A percentile compares a stretch with the other conserved stretches of the same genome.
These are phyloP conservation scores for Falciphora oryzae DNA, from an alignment of 2,329 filamentous ascomycete genomes.

Conservation along the genomic window DNA sequence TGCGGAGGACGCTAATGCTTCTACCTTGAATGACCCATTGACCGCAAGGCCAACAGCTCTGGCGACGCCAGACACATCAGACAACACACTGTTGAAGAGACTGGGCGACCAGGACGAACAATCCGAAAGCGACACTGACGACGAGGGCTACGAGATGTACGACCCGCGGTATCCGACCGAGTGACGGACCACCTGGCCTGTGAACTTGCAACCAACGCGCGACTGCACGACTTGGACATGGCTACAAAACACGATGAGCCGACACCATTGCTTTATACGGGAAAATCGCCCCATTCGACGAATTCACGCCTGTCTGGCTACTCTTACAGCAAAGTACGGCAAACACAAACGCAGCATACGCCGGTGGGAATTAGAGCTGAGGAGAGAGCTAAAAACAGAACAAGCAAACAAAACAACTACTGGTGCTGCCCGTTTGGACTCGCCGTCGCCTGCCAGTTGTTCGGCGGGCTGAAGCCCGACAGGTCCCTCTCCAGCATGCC, in stretches of 20 bases:
- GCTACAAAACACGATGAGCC: background rate
- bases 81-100: constrained; percentile 9
- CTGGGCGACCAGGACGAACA: constrained; percentile 13
- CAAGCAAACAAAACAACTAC: background rate
- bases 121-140: constrained; percentile 58
- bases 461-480: constrained; percentile 1
- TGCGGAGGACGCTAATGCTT: constrained; percentile 29
- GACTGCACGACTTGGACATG: background rate
- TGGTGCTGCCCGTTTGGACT: background rate
- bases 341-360: background rate
- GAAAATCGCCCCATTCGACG: too few relatives aligned
- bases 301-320: too few relatives aligned
- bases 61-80: constrained; percentile 10
- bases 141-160: constrained; percentile 67
- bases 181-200: constrained; percentile 29
- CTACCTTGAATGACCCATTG: background rate
- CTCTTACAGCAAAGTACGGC: background rate
- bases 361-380: background rate
- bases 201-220: background rate
- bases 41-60: constrained; percentile 8
- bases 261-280: too few relatives aligned
- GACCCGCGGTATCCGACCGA: constrained; percentile 55
- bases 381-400: background rate
- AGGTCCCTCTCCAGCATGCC: constrained; percentile 58
- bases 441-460: background rate